Evolutionary conservation across 2,329 filamentous ascomycete species (phyloP).

Genomic region (Sclerotinia minor): DNA sequence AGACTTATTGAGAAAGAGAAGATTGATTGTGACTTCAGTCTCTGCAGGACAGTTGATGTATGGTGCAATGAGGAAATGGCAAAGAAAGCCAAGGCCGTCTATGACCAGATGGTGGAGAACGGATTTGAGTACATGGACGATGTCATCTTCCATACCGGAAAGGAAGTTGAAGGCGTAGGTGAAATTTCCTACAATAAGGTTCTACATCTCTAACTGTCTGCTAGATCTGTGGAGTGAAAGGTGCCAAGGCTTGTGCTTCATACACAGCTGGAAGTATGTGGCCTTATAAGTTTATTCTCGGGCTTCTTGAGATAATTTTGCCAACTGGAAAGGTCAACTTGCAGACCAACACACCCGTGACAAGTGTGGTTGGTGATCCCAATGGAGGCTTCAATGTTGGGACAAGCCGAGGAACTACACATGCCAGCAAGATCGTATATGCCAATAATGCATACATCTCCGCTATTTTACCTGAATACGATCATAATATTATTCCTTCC

Average conservation of each 20-base stretch:
- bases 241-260: conserved; percentile 29
- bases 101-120: conserved; percentile 17
- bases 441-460: conserved; percentile 70
- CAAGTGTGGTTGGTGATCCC: conserved; percentile 26
- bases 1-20: conserved; percentile 43
- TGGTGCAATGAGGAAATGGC: conserved; percentile 17
- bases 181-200: background rate
- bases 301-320: conserved; percentile 52
- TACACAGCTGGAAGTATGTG: conserved; percentile 44
- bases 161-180: conserved; percentile 21
- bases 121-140: conserved; percentile 24
- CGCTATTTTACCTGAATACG: conserved; percentile 54
- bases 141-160: conserved; percentile 9
- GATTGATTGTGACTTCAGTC: conserved; percentile 47
- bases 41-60: conserved; percentile 38
- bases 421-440: conserved; percentile 56
- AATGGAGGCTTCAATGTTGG: conserved; percentile 47
- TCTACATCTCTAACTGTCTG: background rate
- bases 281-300: conserved; percentile 61
- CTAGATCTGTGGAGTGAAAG: conserved; percentile 35
- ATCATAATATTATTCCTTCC: conserved; percentile 58
- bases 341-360: conserved; percentile 53
- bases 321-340: conserved; percentile 49
- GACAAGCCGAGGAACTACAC: conserved; percentile 56
- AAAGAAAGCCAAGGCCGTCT: conserved; percentile 11